Conservation (phyloP, 768 basidiomycete species). For the Hypsizygus marmoreus region DNA sequence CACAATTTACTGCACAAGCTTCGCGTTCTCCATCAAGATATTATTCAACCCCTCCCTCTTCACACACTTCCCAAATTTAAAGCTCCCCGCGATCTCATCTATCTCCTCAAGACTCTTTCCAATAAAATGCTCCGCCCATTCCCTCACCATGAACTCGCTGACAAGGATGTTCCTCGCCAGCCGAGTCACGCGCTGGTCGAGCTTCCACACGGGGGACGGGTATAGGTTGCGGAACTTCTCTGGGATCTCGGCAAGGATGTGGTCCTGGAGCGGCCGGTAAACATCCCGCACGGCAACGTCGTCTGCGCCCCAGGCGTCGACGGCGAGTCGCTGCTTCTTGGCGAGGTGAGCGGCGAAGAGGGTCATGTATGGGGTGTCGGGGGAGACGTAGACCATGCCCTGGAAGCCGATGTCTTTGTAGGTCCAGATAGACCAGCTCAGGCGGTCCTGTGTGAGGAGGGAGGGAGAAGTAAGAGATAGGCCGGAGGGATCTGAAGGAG, state of each 20-base stretch:
- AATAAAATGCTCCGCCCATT: constrained; percentile 72
- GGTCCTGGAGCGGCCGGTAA: constrained; percentile 68
- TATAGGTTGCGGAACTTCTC: constrained; percentile 55
- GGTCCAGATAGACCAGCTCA: constrained; percentile 86
- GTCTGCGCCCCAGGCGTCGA: constrained; percentile 81
- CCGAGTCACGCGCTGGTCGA: constrained; percentile 54
- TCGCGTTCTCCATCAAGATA: constrained; percentile 47
- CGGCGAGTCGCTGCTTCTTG: constrained; percentile 77
- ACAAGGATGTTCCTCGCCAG: constrained; percentile 69
- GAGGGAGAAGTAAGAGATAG: not conserved
- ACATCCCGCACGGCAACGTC: constrained; percentile 52
- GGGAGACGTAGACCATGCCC: constrained; percentile 78
- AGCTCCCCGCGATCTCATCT: constrained; percentile 75
- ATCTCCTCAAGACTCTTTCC: constrained; percentile 61
- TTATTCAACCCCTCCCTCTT: constrained; percentile 68
- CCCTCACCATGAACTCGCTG: constrained; percentile 68
- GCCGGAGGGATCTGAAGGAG: too few relatives aligned
- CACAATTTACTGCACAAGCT: constrained; percentile 24
- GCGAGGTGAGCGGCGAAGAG: constrained; percentile 69
- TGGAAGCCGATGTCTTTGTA: constrained; percentile 89
- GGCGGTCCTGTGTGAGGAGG: constrained; percentile 44
- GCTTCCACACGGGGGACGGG: constrained; percentile 65
- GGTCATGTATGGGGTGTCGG: constrained; percentile 69
- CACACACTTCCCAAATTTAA: constrained; percentile 69
- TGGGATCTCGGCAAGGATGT: constrained; percentile 58